Conservation (phyloP, 345 rosid species). For the Turnera subulata region DNA sequence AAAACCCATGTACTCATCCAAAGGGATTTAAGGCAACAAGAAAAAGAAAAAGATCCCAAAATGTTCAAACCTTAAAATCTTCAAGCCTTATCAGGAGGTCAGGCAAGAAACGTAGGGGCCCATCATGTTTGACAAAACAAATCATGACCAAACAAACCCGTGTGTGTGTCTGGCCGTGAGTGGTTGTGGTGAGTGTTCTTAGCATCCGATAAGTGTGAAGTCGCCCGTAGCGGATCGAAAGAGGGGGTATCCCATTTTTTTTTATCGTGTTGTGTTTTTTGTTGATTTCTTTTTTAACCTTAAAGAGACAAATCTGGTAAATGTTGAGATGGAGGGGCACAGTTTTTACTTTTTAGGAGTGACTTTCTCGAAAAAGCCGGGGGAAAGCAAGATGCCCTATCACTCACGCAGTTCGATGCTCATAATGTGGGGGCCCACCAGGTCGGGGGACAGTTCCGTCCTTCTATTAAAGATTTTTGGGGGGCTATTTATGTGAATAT, state of each 20-base stretch:
- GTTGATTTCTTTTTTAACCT: no score
- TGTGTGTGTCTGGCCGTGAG: no score
- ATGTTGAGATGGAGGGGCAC: background rate
- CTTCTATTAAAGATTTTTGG: background rate
- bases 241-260: no score
- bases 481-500: background rate
- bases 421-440: background rate
- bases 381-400: slow-evolving; percentile 1
- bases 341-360: background rate
- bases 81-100: no score
- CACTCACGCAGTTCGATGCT: background rate
- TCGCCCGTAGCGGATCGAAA: background rate
- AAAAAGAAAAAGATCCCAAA: no score
- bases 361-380: slow-evolving; percentile 8
- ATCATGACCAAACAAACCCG: background rate
- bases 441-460: background rate
- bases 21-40: no score
- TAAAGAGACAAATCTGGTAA: background rate
- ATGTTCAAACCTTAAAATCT: no score
- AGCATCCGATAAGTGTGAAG: background rate
- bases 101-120: no score
- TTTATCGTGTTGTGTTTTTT: no score
- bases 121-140: no score
- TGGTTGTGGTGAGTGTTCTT: background rate
- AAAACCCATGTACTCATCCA: no score